Percentiles rank a stretch among this genome's conserved stretches.
Evolutionary conservation across 2,329 filamentous ascomycete genomes (phyloP).

Genomic region (Aspergillus pseudoglaucus): DNA sequence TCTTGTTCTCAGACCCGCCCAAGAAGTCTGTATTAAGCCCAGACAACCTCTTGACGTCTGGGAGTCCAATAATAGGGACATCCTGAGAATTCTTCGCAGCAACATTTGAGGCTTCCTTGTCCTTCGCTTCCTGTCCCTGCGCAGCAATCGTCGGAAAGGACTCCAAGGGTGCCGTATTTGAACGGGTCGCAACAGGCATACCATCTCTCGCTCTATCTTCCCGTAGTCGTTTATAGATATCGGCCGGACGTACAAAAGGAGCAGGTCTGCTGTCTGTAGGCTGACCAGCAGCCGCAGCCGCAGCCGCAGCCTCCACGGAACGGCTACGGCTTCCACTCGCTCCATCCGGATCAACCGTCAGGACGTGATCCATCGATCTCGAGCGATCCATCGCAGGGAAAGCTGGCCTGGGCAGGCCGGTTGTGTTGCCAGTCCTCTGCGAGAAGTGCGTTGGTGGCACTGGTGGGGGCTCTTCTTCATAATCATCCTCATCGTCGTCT

Average conservation of each 20-base stretch:
- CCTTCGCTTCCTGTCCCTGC: neutral
- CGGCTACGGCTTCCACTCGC: constrained; percentile 21
- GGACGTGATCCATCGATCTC: constrained; percentile 33
- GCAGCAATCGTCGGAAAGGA: neutral
- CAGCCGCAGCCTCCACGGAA: constrained; percentile 11
- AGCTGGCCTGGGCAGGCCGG: constrained; percentile 6
- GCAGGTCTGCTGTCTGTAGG: constrained; percentile 39
- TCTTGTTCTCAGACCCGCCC: constrained; percentile 7
- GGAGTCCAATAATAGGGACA: constrained; percentile 26
- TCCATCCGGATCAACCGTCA: constrained; percentile 9
- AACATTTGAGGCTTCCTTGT: constrained; percentile 1
- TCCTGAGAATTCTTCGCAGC: constrained; percentile 3
- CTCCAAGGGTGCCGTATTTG: constrained; percentile 2
- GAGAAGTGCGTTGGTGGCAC: constrained; percentile 18
- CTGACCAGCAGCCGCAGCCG: constrained; percentile 13
- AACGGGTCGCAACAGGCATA: constrained; percentile 25
- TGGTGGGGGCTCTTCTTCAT: constrained; percentile 49
- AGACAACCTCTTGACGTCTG: constrained; percentile 39
- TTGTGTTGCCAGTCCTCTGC: constrained; percentile 14
- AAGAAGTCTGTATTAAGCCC: constrained; percentile 28
- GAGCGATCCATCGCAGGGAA: constrained; percentile 28
- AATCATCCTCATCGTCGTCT: constrained; percentile 56
- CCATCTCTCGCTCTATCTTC: constrained; percentile 57
- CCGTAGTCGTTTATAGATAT: constrained; percentile 67
- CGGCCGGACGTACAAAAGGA: constrained; percentile 65